phyloP scores from a whole-genome alignment of 2,329 filamentous ascomycete genomes.

The Exophiala spinifera region DNA sequence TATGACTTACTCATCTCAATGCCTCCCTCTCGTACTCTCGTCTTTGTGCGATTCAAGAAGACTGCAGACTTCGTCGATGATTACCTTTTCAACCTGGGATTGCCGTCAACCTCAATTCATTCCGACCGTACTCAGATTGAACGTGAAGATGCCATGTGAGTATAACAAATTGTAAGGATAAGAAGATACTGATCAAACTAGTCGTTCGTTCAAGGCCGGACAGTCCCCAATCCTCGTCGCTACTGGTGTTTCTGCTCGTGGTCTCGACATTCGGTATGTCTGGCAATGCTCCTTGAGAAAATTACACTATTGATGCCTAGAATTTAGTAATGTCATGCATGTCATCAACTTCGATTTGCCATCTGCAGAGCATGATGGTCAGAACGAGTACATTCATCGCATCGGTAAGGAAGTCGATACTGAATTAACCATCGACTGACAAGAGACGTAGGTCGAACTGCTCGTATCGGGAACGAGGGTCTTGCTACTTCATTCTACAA shows the following conservation, averaged over 20 bases:
- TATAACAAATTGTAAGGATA: slow-evolving; percentile 15
- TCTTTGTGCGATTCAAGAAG: slow-evolving; percentile 83
- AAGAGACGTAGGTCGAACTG: slow-evolving; percentile 71
- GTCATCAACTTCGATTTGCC: slow-evolving; percentile 94
- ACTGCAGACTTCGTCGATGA: slow-evolving; percentile 83
- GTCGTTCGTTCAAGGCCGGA: slow-evolving; percentile 73
- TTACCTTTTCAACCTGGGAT: slow-evolving; percentile 71
- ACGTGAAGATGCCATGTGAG: slow-evolving; percentile 82
- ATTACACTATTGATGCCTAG: slow-evolving; percentile 35
- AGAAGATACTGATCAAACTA: slow-evolving; percentile 32
- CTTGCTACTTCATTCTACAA: slow-evolving; percentile 87
- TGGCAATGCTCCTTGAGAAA: not conserved
- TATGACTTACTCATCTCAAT: slow-evolving; percentile 69
- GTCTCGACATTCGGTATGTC: slow-evolving; percentile 50
- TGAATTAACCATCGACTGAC: not conserved
- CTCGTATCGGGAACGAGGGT: slow-evolving; percentile 83
- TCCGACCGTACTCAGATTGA: slow-evolving; percentile 82
- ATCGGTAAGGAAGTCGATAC: slow-evolving; percentile 63
- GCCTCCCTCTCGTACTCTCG: slow-evolving; percentile 72
- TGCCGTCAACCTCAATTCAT: slow-evolving; percentile 88
- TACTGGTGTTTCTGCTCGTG: slow-evolving; percentile 82
- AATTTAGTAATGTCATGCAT: slow-evolving; percentile 81
- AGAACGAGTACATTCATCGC: slow-evolving; percentile 89
- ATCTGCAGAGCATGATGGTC: slow-evolving; percentile 70
- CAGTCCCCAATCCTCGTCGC: slow-evolving; percentile 76